phyloP scores from a whole-genome alignment of 78 protist species.

The Tieghemostelium lacteum region DNA sequence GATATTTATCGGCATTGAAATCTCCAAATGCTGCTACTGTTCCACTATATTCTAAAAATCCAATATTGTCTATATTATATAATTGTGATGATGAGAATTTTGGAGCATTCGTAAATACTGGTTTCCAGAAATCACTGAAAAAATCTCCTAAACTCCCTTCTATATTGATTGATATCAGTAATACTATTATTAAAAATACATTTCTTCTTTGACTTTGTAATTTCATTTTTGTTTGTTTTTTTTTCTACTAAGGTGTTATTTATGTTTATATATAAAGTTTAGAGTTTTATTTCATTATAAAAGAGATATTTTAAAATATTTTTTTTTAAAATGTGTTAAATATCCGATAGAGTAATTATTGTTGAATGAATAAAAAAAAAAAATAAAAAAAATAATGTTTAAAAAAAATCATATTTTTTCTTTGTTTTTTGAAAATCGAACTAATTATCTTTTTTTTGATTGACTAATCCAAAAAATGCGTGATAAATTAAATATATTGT shows the following conservation, averaged over 20 bases:
- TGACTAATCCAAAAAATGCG: neutral
- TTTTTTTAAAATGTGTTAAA: too few relatives aligned
- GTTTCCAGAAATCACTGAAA: conserved; percentile 66
- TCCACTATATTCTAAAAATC: conserved; percentile 44
- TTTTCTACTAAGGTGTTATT: neutral
- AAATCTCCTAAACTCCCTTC: conserved; percentile 17
- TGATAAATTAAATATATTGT: conserved; percentile 26
- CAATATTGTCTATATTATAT: conserved; percentile 31
- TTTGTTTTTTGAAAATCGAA: neutral
- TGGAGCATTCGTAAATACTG: conserved; percentile 76
- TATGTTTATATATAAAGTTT: too few relatives aligned
- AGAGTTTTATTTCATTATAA: too few relatives aligned
- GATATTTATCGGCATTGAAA: conserved; percentile 78
- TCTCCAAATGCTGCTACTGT: conserved; percentile 70
- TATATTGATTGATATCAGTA: neutral
- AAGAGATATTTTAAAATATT: too few relatives aligned
- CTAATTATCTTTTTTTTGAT: neutral
- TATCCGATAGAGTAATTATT: too few relatives aligned
- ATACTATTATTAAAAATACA: neutral
- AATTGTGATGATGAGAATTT: conserved; percentile 46
- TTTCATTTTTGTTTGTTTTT: neutral
- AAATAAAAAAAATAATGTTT: neutral
- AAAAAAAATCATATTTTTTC: neutral
- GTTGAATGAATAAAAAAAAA: neutral
- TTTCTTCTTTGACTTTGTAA: neutral